Evolutionary conservation across 768 basidiomycete species (phyloP), one percentile per base, ranked within the genome.

Genomic region (Leccinum fibrillosum): DNA sequence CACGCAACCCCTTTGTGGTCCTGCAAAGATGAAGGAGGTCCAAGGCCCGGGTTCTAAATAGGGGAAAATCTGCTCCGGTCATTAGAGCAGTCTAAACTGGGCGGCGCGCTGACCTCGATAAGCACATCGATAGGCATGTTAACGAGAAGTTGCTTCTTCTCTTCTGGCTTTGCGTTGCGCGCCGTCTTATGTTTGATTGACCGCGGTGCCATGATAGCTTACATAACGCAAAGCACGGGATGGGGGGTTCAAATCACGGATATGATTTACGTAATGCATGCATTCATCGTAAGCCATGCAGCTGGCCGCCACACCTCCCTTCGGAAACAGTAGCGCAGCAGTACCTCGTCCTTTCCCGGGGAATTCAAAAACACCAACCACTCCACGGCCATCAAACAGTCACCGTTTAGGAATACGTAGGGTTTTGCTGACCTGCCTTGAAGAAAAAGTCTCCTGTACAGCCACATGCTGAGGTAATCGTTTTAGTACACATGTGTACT

Each of bases 341-440:
- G 7, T 53, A 59, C 44, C 53, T 44, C 54, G 26, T 52, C 25
- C 23, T 28, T 52, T 45, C 54, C 32, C 56, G 32, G 55, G 39
- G 44, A 15, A n/a, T 32, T 17, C 32, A 57, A 34, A 17, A 30
- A 37, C 45, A 56, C 44, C 50, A 34, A 25, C 37, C 10, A 26
- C 34, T 44, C 37, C 45, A 19, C 48, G 15, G 53, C 23, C 19
- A 19, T 55, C 26, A 30, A n/a, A 25, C 45, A 4, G 34, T 81
- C 74, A 91, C 49, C 82, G 65, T 75, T 94, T 94, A 12, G 92
- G 91, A 53, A 98, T 84, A 52, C 86, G 82, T 49, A 99, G 78
- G 15, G 97, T 98, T 77, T 98, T 98, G 81, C 92, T 95, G 62
- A 99, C 91, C 96, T 8, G 90, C 96, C 95, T 28, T 28, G 26